Base-by-base conservation (phyloP, 139 green algal genomes). In the Chlamydomonas eustigma region DNA sequence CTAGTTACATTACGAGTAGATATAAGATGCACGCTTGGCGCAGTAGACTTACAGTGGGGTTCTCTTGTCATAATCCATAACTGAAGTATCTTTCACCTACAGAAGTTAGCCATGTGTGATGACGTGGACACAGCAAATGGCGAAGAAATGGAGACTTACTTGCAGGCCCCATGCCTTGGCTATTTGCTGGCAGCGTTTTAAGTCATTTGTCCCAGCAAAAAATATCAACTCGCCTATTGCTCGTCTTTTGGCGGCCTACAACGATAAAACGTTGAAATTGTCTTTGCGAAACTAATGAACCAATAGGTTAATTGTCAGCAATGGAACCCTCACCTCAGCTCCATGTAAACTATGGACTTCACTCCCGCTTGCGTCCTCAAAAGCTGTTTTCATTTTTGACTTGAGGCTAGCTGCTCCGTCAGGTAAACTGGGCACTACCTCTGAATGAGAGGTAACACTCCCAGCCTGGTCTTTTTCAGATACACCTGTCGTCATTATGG, bases 221-320 rank as follows among this genome's bases (percentile, higher is more conserved):
- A 97, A 97, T 2, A 97, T 91, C 3, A 97, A 88, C 82, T 97
- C 92, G 1, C 83, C 91, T n/a, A 97, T 90, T 1, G 92, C 92
- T 66, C 90, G 72, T 31, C 52, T 22, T 28, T 28, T 72, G 33
- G 32, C 65, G 24, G 65, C 65, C 28, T 72, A 58, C 44, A 58
- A 58, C 44, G 18, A 35, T 35, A 35, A 44, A n/a, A n/a, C n/a
- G n/a, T n/a, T n/a, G n/a, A n/a, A n/a, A n/a, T n/a, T n/a, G n/a
- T n/a, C n/a, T n/a, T n/a, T n/a, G n/a, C n/a, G n/a, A n/a, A n/a
- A n/a, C n/a, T n/a, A n/a, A n/a, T n/a, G n/a, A n/a, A n/a, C n/a
- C n/a, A n/a, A n/a, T n/a, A n/a, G n/a, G n/a, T n/a, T n/a, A n/a
- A n/a, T n/a, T n/a, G n/a, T n/a, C n/a, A n/a, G n/a, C n/a, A n/a